Evolutionary conservation across 2,329 filamentous ascomycete genomes (phyloP).

Genomic region (Pezicula radicicola): DNA sequence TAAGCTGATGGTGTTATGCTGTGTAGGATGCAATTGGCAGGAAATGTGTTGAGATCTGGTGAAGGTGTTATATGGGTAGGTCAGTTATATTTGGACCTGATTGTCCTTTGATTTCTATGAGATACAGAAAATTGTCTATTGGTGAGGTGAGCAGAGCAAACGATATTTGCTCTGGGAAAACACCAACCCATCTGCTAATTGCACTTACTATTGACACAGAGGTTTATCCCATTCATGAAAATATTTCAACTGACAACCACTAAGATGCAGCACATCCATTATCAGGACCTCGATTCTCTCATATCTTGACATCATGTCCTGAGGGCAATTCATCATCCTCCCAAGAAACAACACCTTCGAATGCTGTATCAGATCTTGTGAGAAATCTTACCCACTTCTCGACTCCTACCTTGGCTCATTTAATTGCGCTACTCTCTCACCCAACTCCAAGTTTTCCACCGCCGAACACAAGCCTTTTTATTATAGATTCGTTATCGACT

Average conservation of each 20-base stretch:
- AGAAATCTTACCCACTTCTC: constrained; percentile 63
- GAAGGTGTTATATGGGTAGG: constrained; percentile 78
- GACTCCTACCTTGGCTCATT: constrained; percentile 55
- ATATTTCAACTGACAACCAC: background rate
- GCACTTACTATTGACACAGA: no score
- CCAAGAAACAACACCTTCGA: constrained; percentile 1
- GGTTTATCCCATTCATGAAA: no score
- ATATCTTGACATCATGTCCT: constrained; percentile 34
- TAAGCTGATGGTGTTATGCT: constrained; percentile 11
- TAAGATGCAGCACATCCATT: constrained; percentile 35
- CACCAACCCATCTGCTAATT: no score
- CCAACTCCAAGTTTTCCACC: constrained; percentile 64
- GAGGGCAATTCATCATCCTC: constrained; percentile 5
- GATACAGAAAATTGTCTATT: background rate
- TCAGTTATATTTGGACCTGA: constrained; percentile 32
- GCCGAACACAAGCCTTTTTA: constrained; percentile 59
- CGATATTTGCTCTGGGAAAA: background rate
- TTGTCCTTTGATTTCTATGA: background rate
- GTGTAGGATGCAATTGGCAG: constrained; percentile 66
- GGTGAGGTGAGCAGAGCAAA: background rate
- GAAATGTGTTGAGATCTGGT: constrained; percentile 58
- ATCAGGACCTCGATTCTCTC: constrained; percentile 41
- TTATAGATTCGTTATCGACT: constrained; percentile 76
- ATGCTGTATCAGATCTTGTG: constrained; percentile 26
- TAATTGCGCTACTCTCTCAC: constrained; percentile 70